Base-by-base conservation (phyloP, 2,329 filamentous ascomycete species). In the Colletotrichum orchidophilum region DNA sequence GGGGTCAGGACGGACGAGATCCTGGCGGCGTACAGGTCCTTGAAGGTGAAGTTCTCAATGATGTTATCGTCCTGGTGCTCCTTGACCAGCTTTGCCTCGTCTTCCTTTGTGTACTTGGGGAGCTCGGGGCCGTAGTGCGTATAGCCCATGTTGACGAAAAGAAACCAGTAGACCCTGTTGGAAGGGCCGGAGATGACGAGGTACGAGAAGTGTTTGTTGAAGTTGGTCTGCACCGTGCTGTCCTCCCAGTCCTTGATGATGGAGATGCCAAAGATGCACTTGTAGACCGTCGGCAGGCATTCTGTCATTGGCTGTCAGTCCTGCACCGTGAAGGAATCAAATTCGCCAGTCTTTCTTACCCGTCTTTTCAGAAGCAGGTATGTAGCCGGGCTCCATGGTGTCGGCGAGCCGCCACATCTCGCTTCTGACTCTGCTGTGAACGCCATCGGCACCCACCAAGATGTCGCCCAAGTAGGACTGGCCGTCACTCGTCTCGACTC, bases 191-290 rank as follows among this genome's bases (percentile, higher is more conserved):
- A 76, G 3, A 78, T 73, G 6, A 81, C 67, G 1, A 82, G 72
- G 13, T 76, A 74, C 0, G 76, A 77, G 3, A 55, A 64, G 8
- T 73, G 75, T n/a, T 76, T 67, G 60, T 76, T 77, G 35, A 74
- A 73, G 5, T 63, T 75, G 64, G 24, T 75, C 46, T 18, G 75
- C 70, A 3, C 75, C 74, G 1, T 62, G 8, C 7, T 49, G 24
- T 75, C 74, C 77, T 27, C 70, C 71, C 1, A 72, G 58, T 4
- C 79, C 76, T 13, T 78, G 33, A 27, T 78, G 67, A 66, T 26
- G 3, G 81, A 78, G 15, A 83, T 83, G 5, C 82, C 82, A 54
- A 81, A 84, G n/a, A 78, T 78, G 73, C 81, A 83, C 12, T 73
- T 71, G 49, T 81, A 83, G 35, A 76, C 59, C 5, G 66, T 67